Evolutionary conservation across 257 asterid species (phyloP).

Genomic region (Vinca minor): DNA sequence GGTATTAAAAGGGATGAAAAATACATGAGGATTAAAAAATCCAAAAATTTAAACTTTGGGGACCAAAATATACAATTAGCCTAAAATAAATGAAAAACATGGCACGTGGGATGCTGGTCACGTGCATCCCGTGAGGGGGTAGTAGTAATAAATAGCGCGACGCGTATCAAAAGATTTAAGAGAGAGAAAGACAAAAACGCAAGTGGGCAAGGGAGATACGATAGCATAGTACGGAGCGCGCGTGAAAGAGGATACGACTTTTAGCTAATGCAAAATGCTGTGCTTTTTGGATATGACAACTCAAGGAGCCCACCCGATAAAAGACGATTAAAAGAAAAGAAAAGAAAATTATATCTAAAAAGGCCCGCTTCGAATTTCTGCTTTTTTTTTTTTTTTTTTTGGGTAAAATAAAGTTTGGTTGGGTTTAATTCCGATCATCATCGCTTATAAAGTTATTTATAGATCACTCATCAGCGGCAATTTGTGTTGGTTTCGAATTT

Average conservation of each 20-base stretch:
- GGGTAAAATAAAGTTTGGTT: too few species aligned
- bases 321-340: background rate
- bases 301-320: conserved; percentile 8
- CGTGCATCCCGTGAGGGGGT: conserved; percentile 19
- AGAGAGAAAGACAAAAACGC: conserved; percentile 8
- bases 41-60: too few species aligned
- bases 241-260: conserved; percentile 18
- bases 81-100: background rate
- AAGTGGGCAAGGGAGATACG: background rate
- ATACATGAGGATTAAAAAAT: too few species aligned
- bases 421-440: too few species aligned
- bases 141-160: background rate
- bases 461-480: too few species aligned
- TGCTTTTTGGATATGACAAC: conserved; percentile 15
- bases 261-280: background rate
- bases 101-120: conserved; percentile 11
- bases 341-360: too few species aligned
- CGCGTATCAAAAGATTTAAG: conserved; percentile 5
- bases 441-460: too few species aligned
- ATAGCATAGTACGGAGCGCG: conserved; percentile 22
- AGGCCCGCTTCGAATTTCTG: too few species aligned
- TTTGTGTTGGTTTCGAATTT: too few species aligned
- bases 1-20: too few species aligned
- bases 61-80: too few species aligned
- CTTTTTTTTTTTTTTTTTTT: too few species aligned